These are phyloP conservation scores for Forsythia viridissima DNA, from an alignment of 257 asterid species.

Conservation along the genomic window DNA sequence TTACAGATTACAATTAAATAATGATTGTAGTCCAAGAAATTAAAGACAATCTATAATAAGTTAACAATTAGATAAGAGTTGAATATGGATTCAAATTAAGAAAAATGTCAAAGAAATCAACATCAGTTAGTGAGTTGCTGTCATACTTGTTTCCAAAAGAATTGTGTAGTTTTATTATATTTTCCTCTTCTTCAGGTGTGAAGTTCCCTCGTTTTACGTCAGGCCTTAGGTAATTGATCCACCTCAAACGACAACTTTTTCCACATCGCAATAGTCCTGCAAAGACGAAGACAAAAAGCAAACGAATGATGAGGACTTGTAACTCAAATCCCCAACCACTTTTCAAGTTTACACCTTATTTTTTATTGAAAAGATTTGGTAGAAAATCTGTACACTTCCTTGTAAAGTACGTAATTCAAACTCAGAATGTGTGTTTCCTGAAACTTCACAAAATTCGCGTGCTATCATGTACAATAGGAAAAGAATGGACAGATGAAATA, in stretches of 20 bases:
- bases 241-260: conserved; percentile 80
- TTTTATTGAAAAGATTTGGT: too few species aligned
- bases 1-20: not conserved
- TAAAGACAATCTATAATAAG: not conserved
- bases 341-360: not conserved
- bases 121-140: conserved; percentile 10
- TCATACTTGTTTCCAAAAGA: conserved; percentile 61
- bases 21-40: not conserved
- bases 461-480: not conserved
- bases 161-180: conserved; percentile 57
- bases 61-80: not conserved
- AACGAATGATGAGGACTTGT: conserved; percentile 13
- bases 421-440: not conserved
- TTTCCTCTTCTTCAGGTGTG: conserved; percentile 60
- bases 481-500: not conserved
- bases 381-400: not conserved
- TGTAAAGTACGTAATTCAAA: not conserved
- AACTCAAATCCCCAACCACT: not conserved
- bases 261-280: conserved; percentile 72
- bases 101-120: not conserved
- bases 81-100: not conserved
- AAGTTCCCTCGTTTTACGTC: conserved; percentile 74
- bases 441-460: not conserved
- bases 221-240: conserved; percentile 84
- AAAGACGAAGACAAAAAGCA: not conserved